These are phyloP conservation scores for Hyaloscypha finlandica DNA, from an alignment of 495 filamentous ascomycete species.

Conservation along the genomic window DNA sequence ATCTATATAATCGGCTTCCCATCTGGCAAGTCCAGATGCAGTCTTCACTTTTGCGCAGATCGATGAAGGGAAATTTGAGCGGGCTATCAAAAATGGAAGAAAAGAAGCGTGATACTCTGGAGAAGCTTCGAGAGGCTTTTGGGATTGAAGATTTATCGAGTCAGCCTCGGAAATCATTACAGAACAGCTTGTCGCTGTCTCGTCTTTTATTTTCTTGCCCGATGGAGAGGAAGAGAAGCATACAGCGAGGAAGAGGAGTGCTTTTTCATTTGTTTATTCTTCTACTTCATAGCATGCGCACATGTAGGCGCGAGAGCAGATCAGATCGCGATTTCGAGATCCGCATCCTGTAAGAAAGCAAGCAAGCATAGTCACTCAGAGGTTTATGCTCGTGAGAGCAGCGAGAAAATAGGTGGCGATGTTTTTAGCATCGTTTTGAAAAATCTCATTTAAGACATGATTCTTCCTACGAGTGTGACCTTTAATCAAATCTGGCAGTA, in stretches of 20 bases:
- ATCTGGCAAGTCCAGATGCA: conserved; percentile 25
- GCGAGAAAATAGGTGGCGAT: conserved; percentile 15
- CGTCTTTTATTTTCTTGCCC: conserved; percentile 18
- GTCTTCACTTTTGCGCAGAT: conserved; percentile 9
- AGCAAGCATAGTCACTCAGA: conserved; percentile 13
- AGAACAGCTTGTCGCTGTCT: conserved; percentile 18
- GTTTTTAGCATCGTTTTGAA: conserved; percentile 13
- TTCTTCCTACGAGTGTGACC: not conserved
- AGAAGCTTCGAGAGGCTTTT: conserved; percentile 14
- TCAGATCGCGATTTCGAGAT: not conserved
- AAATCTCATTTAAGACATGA: not conserved
- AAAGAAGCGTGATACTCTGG: conserved; percentile 5
- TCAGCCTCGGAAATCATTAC: conserved; percentile 18
- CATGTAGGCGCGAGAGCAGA: conserved; percentile 17
- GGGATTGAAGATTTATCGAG: not conserved
- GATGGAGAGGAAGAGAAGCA: conserved; percentile 1
- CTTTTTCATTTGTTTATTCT: conserved; percentile 33
- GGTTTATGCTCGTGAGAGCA: not conserved
- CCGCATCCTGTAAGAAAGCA: conserved; percentile 28
- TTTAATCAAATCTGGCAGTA: not conserved
- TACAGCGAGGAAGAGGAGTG: not conserved
- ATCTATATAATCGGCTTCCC: conserved; percentile 36
- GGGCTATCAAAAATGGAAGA: conserved; percentile 24
- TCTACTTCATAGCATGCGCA: conserved; percentile 31
- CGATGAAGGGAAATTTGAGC: conserved; percentile 16